Percentiles rank a stretch among this genome's conserved stretches.
Evolutionary conservation across 176 grass and related monocot genomes (phyloP).

Genomic region (Phoenix roebelenii): DNA sequence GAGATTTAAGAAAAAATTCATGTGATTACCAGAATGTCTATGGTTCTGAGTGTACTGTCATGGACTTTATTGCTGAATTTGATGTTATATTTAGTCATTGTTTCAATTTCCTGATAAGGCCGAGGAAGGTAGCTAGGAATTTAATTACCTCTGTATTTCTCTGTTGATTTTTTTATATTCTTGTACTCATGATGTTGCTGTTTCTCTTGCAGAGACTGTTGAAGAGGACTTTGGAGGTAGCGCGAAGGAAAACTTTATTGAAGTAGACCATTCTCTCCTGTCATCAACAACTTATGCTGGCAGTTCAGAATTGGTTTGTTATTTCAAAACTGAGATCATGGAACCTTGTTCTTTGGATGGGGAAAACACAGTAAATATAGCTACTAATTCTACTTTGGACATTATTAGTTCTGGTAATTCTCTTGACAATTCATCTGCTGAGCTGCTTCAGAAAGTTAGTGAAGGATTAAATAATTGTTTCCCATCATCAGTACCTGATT

Average conservation of each 20-base stretch:
- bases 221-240: neutral
- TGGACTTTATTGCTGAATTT: too few species aligned
- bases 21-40: neutral
- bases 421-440: neutral
- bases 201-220: neutral
- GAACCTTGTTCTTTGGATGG: conserved; percentile 2
- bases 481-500: neutral
- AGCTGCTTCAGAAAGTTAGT: neutral
- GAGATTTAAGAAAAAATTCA: conserved; percentile 10
- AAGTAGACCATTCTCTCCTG: conserved; percentile 8
- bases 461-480: neutral
- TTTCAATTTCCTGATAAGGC: neutral
- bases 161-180: too few species aligned
- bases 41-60: too few species aligned
- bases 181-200: neutral
- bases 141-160: too few species aligned
- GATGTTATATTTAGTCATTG: conserved; percentile 5
- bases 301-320: conserved; percentile 6
- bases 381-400: conserved; percentile 1
- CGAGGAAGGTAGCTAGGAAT: neutral
- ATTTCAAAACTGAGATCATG: conserved; percentile 26
- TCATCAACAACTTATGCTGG: conserved; percentile 4
- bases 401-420: conserved; percentile 1
- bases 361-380: neutral
- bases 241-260: conserved; percentile 2